Conservation (phyloP, 108 stramenopile genomes). For the Cyclostephanos tholiformis region DNA sequence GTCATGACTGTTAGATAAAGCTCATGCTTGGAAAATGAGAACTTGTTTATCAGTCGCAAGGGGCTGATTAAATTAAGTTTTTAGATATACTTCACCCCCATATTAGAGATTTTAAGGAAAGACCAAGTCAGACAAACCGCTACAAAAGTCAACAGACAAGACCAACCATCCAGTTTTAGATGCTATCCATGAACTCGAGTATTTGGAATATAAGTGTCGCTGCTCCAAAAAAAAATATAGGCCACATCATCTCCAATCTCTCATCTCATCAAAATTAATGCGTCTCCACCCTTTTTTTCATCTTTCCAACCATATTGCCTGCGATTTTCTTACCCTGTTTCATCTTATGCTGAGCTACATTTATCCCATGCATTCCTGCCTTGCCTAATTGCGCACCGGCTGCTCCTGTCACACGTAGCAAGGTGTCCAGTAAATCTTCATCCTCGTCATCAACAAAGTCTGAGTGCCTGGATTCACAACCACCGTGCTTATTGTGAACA, state of each 20-base stretch:
- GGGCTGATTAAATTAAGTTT: not conserved
- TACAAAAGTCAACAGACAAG: constrained; percentile 47
- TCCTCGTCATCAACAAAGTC: constrained; percentile 31
- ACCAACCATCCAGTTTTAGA: constrained; percentile 42
- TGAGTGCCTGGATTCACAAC: constrained; percentile 16
- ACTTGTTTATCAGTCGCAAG: not conserved
- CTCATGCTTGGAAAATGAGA: not conserved
- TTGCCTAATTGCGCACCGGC: constrained; percentile 31
- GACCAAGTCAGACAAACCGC: constrained; percentile 37
- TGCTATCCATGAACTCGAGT: constrained; percentile 47
- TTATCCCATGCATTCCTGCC: constrained; percentile 22
- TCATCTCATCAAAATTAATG: constrained; percentile 33
- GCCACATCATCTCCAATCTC: constrained; percentile 28
- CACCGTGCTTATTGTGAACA: constrained; percentile 2
- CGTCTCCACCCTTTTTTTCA: constrained; percentile 38
- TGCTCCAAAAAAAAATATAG: constrained; percentile 50
- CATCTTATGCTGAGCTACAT: constrained; percentile 34
- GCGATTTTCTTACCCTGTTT: constrained; percentile 33
- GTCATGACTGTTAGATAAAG: not conserved
- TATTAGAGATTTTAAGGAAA: not conserved
- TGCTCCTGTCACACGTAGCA: constrained; percentile 41
- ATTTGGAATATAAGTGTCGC: constrained; percentile 53
- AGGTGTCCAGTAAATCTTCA: constrained; percentile 48
- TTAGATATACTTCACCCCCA: too few relatives aligned
- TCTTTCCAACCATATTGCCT: constrained; percentile 42